Evolutionary conservation across 768 basidiomycete genomes (phyloP).

Genomic region (Auriculariales sp.): DNA sequence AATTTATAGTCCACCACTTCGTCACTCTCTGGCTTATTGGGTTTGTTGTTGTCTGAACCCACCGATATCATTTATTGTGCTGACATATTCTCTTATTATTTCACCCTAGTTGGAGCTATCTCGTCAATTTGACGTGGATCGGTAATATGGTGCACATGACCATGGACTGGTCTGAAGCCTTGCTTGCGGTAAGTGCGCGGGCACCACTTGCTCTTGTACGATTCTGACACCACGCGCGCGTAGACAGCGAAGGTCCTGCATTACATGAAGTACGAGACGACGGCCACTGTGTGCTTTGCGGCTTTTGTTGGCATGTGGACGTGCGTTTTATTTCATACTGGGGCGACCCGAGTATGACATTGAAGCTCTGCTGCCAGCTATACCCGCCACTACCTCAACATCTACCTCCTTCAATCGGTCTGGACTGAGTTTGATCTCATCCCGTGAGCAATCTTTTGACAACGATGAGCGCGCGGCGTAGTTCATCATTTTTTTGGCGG

Average conservation of each 20-base stretch:
- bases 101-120: constrained; percentile 74
- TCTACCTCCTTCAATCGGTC: constrained; percentile 77
- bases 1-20: constrained; percentile 80
- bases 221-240: neutral
- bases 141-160: constrained; percentile 88
- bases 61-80: no score
- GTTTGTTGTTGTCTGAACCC: constrained; percentile 26
- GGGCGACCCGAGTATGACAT: neutral
- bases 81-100: no score
- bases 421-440: constrained; percentile 63
- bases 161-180: constrained; percentile 91
- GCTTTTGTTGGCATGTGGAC: constrained; percentile 66
- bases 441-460: constrained; percentile 42
- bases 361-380: constrained; percentile 36
- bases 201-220: neutral
- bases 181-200: constrained; percentile 54
- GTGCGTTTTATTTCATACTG: constrained; percentile 34
- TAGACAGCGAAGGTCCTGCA: constrained; percentile 79
- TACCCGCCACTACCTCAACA: constrained; percentile 85
- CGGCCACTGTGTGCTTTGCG: constrained; percentile 49
- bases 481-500: neutral
- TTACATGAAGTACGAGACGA: constrained; percentile 57
- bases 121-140: constrained; percentile 67
- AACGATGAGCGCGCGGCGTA: no score
- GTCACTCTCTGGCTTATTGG: constrained; percentile 92